These are phyloP conservation scores for Chlorociboria aeruginascens DNA, from an alignment of 495 filamentous ascomycete species.

Conservation along the genomic window DNA sequence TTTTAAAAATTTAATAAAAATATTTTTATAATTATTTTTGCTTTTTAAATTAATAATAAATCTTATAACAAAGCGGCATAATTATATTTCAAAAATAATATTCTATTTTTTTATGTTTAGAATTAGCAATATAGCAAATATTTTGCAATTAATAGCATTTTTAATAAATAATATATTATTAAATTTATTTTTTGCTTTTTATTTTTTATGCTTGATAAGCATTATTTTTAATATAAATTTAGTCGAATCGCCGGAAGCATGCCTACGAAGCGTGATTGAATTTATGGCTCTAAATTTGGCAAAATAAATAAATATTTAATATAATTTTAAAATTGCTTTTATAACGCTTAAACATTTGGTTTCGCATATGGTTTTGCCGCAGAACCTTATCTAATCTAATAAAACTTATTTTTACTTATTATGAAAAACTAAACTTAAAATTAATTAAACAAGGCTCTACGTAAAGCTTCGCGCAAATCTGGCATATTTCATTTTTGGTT, in stretches of 20 bases:
- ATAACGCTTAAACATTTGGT: neutral
- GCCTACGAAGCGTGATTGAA: neutral
- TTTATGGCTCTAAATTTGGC: neutral
- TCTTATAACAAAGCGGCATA: too few relatives aligned
- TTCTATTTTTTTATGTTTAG: too few relatives aligned
- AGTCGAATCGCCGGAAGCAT: neutral
- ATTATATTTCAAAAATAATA: too few relatives aligned
- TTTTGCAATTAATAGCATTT: neutral
- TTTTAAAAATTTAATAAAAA: too few relatives aligned
- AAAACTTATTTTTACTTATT: neutral
- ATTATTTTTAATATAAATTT: neutral
- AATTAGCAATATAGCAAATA: too few relatives aligned
- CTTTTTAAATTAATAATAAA: too few relatives aligned
- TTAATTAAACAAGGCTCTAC: too few relatives aligned
- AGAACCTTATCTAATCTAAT: neutral
- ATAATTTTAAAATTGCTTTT: neutral
- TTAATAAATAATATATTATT: neutral
- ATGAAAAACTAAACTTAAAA: too few relatives aligned
- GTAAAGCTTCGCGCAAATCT: too few relatives aligned
- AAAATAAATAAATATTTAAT: neutral
- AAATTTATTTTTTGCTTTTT: neutral
- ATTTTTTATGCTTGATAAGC: neutral
- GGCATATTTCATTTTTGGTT: too few relatives aligned
- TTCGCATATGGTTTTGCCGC: neutral
- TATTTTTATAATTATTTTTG: too few relatives aligned